Percentiles rank a stretch among this genome's conserved stretches.
Conservation (phyloP, 2,329 filamentous ascomycete species). For the Colletotrichum trifolii region DNA sequence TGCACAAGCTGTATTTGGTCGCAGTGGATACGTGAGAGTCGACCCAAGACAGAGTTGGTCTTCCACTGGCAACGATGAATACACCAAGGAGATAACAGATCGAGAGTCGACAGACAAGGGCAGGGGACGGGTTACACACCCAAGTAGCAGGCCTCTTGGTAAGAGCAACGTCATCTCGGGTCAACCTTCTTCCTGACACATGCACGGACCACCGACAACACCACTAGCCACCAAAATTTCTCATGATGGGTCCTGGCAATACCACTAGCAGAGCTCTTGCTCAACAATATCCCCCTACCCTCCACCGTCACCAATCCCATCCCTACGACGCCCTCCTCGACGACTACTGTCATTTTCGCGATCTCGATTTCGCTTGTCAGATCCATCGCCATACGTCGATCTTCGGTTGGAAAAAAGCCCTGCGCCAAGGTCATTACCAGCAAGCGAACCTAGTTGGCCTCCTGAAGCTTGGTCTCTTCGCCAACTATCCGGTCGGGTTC, state of each 20-base stretch:
- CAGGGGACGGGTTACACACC: background rate
- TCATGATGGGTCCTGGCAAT: slow-evolving; percentile 32
- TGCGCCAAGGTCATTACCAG: slow-evolving; percentile 20
- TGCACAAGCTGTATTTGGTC: too few relatives aligned
- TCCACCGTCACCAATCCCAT: slow-evolving; percentile 19
- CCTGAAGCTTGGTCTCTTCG: slow-evolving; percentile 23
- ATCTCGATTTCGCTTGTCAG: slow-evolving; percentile 19
- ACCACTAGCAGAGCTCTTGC: slow-evolving; percentile 25
- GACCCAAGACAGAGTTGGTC: too few relatives aligned
- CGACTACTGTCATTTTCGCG: slow-evolving; percentile 16
- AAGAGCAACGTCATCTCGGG: slow-evolving; percentile 27
- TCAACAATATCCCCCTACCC: slow-evolving; percentile 18
- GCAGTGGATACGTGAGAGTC: too few relatives aligned
- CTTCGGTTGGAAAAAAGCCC: slow-evolving; percentile 19
- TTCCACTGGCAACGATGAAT: too few relatives aligned
- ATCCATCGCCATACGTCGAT: slow-evolving; percentile 18
- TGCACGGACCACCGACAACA: slow-evolving; percentile 15
- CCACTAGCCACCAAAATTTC: slow-evolving; percentile 36
- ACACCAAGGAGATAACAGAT: background rate
- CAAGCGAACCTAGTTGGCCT: slow-evolving; percentile 17
- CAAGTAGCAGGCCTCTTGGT: background rate
- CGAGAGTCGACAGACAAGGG: background rate
- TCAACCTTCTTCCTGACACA: background rate
- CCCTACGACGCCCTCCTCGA: slow-evolving; percentile 21
- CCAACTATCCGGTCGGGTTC: slow-evolving; percentile 21